Conservation (phyloP, 805 yeast genomes). For the Ogataea pignaliae region DNA sequence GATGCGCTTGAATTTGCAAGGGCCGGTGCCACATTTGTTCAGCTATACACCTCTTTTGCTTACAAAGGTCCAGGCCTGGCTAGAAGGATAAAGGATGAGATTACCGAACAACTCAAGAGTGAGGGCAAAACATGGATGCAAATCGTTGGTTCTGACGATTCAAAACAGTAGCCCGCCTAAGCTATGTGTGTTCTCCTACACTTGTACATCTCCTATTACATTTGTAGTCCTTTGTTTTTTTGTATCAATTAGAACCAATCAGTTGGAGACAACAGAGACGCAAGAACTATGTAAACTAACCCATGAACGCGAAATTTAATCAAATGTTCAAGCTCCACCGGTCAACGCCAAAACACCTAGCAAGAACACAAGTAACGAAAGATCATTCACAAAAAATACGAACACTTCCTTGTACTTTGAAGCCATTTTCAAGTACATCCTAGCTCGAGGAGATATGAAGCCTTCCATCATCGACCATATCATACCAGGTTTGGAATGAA, state of each 20-base stretch:
- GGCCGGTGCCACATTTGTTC: constrained; percentile 90
- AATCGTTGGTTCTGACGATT: constrained; percentile 62
- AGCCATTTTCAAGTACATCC: constrained; percentile 9
- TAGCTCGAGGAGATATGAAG: constrained; percentile 19
- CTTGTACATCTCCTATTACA: neutral
- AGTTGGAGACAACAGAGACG: too few relatives aligned
- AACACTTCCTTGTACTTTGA: constrained; percentile 25
- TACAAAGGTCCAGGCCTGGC: constrained; percentile 89
- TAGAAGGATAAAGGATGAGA: constrained; percentile 53
- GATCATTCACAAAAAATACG: constrained; percentile 21
- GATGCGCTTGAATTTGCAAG: constrained; percentile 89
- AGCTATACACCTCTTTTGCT: constrained; percentile 85
- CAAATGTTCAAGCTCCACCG: neutral
- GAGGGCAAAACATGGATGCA: constrained; percentile 85
- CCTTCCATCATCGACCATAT: constrained; percentile 17
- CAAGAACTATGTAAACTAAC: neutral
- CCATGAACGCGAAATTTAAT: neutral
- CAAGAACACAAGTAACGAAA: constrained; percentile 24
- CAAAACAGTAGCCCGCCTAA: constrained; percentile 13
- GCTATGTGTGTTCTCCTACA: neutral
- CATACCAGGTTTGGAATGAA: constrained; percentile 8
- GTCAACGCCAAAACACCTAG: constrained; percentile 18
- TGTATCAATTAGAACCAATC: neutral
- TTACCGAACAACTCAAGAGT: constrained; percentile 53
- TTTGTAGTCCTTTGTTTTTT: neutral